These are phyloP conservation scores for Apiospora kogelbergensis DNA, from an alignment of 2,329 filamentous ascomycete genomes.

Conservation along the genomic window DNA sequence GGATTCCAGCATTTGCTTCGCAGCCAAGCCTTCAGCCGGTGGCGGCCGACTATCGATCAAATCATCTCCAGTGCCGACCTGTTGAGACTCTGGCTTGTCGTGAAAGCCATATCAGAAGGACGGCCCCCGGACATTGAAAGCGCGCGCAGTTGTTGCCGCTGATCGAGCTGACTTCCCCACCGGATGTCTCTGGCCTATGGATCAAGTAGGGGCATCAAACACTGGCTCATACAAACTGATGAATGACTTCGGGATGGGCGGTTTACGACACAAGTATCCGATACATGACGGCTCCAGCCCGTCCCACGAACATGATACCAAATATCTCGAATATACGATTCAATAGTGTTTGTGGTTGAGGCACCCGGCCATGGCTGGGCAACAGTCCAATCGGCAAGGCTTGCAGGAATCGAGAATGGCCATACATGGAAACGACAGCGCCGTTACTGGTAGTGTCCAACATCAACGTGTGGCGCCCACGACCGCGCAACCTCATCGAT, in stretches of 20 bases:
- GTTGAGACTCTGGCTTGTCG: neutral
- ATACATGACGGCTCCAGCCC: neutral
- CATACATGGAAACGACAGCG: neutral
- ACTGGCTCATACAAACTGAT: neutral
- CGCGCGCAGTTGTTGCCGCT: neutral
- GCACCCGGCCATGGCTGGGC: neutral
- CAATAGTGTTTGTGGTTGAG: neutral
- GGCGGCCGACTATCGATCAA: neutral
- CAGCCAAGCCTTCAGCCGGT: neutral
- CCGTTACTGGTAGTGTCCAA: neutral
- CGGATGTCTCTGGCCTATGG: neutral
- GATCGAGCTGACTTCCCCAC: neutral
- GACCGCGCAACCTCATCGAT: neutral
- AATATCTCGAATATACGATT: neutral
- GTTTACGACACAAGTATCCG: neutral
- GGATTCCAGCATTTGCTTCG: neutral
- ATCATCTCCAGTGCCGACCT: neutral
- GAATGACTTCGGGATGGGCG: neutral
- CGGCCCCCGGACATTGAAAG: neutral
- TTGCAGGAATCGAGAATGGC: neutral
- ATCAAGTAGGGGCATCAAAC: neutral
- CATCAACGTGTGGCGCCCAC: neutral
- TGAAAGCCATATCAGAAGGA: neutral
- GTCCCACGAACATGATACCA: neutral
- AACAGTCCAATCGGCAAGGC: neutral